Evolutionary conservation across 192 early-diverging fungal genomes (phyloP).

Genomic region (Pilaira anomala): DNA sequence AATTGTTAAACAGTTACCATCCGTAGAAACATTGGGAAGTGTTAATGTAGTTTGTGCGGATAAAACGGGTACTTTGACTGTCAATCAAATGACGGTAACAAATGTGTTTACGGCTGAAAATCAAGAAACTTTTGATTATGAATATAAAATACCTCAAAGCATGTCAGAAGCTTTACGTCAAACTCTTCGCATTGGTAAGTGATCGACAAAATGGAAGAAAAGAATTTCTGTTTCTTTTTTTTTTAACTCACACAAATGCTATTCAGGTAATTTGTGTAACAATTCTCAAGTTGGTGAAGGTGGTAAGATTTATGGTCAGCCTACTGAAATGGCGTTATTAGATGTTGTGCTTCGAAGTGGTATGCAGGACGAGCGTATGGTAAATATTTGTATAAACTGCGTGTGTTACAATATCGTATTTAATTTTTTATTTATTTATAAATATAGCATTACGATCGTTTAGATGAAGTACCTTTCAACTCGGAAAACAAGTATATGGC

Average conservation of each 20-base stretch:
- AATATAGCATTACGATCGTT: slow-evolving; percentile 50
- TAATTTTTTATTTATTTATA: too few species aligned
- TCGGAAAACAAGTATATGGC: slow-evolving; percentile 94
- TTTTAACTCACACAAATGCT: too few species aligned
- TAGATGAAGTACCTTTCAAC: slow-evolving; percentile 86
- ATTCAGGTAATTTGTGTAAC: slow-evolving; percentile 83
- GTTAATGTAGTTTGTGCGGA: slow-evolving; percentile 96
- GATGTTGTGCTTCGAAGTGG: slow-evolving; percentile 57
- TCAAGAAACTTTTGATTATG: slow-evolving; percentile 46
- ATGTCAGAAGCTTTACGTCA: slow-evolving; percentile 41
- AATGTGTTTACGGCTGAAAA: slow-evolving; percentile 69
- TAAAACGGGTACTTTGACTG: slow-evolving; percentile 95
- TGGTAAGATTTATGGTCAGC: slow-evolving; percentile 81
- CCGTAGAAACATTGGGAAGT: slow-evolving; percentile 90
- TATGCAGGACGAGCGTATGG: slow-evolving; percentile 72
- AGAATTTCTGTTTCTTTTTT: too few species aligned
- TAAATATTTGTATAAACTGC: slow-evolving; percentile 31
- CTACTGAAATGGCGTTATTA: slow-evolving; percentile 92
- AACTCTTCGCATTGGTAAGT: slow-evolving; percentile 52
- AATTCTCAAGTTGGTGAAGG: slow-evolving; percentile 76
- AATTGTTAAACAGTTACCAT: slow-evolving; percentile 93
- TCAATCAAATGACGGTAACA: slow-evolving; percentile 93
- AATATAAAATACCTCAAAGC: slow-evolving; percentile 38
- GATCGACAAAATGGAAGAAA: background rate
- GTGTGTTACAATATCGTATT: background rate